phyloP scores from a whole-genome alignment of 306 rosid species.

The Neltuma alba region DNA sequence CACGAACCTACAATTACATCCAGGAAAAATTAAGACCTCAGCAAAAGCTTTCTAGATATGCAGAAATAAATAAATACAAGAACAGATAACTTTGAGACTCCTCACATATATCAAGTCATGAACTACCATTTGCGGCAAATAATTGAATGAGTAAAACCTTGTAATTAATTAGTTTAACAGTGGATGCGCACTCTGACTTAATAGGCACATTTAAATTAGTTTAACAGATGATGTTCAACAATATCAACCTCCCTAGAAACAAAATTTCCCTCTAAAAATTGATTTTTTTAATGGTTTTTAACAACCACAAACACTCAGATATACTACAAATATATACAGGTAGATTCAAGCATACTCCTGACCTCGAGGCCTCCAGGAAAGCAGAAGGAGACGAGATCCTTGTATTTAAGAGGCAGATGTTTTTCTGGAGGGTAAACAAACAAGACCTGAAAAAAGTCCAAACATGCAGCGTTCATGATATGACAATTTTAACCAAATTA shows the following conservation, averaged over 20 bases:
- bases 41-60: constrained; percentile 20
- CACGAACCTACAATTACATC: constrained; percentile 77
- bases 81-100: constrained; percentile 8
- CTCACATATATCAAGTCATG: not conserved
- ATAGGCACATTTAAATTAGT: not conserved
- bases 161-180: constrained; percentile 24
- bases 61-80: constrained; percentile 33
- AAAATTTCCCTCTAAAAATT: not conserved
- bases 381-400: constrained; percentile 95
- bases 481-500: not conserved
- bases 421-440: constrained; percentile 98
- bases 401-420: constrained; percentile 82
- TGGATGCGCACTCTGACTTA: constrained; percentile 3
- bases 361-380: constrained; percentile 99
- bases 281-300: not conserved
- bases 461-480: constrained; percentile 16
- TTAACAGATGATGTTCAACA: not conserved
- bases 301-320: not conserved
- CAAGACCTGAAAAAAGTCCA: constrained; percentile 65
- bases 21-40: constrained; percentile 31
- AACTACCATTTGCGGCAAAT: not conserved
- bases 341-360: constrained; percentile 39
- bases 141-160: constrained; percentile 6
- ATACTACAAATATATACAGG: not conserved
- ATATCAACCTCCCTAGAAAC: constrained; percentile 24